Conservation (phyloP, 352 stramenopile genomes). For the Globisporangium parvum region DNA sequence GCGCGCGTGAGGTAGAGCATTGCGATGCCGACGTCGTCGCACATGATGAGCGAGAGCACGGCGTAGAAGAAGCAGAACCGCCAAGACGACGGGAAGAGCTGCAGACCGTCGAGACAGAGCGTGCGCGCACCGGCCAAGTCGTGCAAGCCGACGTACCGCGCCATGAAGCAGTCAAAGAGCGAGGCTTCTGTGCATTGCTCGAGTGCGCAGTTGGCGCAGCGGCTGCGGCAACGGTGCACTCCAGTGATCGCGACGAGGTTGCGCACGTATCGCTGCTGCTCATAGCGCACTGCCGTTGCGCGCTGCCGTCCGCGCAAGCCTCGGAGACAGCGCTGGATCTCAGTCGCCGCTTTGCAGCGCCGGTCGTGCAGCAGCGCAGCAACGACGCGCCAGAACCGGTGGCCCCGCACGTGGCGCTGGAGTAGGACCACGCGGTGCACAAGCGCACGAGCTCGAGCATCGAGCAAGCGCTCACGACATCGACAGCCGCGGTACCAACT, state of each 20-base stretch:
- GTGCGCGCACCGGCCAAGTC: conserved; percentile 30
- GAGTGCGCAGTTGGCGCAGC: conserved; percentile 24
- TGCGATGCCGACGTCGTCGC: conserved; percentile 32
- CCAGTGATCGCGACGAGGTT: conserved; percentile 15
- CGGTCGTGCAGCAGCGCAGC: conserved; percentile 25
- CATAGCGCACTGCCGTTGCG: conserved; percentile 22
- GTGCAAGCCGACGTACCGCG: conserved; percentile 37
- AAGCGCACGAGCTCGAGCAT: conserved; percentile 20
- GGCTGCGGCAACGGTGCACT: conserved; percentile 17
- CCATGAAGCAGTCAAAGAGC: conserved; percentile 46
- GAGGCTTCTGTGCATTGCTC: conserved; percentile 30
- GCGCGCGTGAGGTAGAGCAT: conserved; percentile 28
- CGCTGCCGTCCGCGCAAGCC: conserved; percentile 28
- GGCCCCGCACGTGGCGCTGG: conserved; percentile 34
- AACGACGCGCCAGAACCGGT: conserved; percentile 40
- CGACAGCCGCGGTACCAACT: conserved; percentile 36
- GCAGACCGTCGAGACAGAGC: conserved; percentile 31
- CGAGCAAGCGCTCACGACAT: conserved; percentile 22
- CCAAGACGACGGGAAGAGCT: conserved; percentile 28
- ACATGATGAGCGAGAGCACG: conserved; percentile 30
- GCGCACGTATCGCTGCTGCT: conserved; percentile 31
- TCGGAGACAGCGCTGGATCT: conserved; percentile 33
- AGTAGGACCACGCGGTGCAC: conserved; percentile 32
- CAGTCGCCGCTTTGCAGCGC: conserved; percentile 18
- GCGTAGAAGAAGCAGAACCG: conserved; percentile 39